Conservation (phyloP, 2,329 filamentous ascomycete species). For the Akanthomyces uredinophilus region DNA sequence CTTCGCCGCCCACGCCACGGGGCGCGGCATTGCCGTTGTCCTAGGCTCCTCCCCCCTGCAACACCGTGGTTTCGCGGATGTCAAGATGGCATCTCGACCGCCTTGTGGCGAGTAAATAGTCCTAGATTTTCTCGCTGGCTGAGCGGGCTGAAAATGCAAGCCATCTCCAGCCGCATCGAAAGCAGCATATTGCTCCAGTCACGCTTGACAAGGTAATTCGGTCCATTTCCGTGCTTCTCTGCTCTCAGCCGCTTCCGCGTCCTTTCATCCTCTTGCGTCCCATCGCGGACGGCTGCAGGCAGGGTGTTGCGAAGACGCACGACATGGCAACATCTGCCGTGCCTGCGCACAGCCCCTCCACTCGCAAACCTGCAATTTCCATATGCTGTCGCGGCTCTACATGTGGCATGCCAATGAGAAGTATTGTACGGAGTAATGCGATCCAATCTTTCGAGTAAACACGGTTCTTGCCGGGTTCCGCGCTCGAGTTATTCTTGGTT, state of each 20-base stretch:
- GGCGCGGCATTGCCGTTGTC: not conserved
- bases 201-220: not conserved
- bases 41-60: not conserved
- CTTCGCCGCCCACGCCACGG: not conserved
- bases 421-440: not conserved
- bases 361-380: not conserved
- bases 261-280: too few relatives aligned
- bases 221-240: not conserved
- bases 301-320: not conserved
- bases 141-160: conserved; percentile 4
- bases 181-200: not conserved
- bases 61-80: not conserved
- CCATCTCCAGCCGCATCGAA: not conserved
- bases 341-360: not conserved
- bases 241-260: too few relatives aligned
- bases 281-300: too few relatives aligned
- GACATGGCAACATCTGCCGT: not conserved
- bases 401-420: not conserved
- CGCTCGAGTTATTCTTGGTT: too few relatives aligned
- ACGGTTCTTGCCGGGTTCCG: too few relatives aligned
- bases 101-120: not conserved
- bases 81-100: not conserved
- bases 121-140: not conserved
- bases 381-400: not conserved
- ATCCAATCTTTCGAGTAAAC: too few relatives aligned